A percentile compares a stretch with the other conserved stretches of the same genome.
These are phyloP conservation scores for Neurospora tetrasperma DNA, from an alignment of 495 filamentous ascomycete genomes.

Conservation along the genomic window DNA sequence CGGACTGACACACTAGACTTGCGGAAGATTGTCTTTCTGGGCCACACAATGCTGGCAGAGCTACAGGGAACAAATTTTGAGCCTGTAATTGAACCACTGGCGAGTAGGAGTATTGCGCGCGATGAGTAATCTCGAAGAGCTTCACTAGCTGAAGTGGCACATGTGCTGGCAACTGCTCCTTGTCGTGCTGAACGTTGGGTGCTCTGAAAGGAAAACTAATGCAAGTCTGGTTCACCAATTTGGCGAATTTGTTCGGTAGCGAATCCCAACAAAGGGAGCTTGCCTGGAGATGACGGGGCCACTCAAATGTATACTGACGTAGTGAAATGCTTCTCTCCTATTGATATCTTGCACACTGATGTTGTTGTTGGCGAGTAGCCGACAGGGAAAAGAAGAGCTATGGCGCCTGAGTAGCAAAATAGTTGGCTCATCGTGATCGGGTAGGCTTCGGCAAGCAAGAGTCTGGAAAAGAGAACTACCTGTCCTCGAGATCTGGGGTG, in stretches of 20 bases:
- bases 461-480: neutral
- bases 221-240: neutral
- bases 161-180: no score
- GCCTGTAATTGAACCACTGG: no score
- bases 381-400: neutral
- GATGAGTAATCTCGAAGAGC: no score
- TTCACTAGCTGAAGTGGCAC: no score
- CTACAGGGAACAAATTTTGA: no score
- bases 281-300: neutral
- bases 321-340: neutral
- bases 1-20: no score
- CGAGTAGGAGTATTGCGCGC: no score
- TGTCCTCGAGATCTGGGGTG: neutral
- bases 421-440: neutral
- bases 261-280: neutral
- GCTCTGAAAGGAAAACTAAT: no score
- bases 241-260: neutral
- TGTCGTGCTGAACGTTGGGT: neutral
- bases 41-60: no score
- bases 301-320: neutral
- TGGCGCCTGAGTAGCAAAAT: neutral
- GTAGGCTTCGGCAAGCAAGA: neutral
- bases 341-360: neutral
- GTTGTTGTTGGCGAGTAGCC: neutral
- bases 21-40: no score